Percentiles rank a stretch among this genome's conserved stretches.
Conservation (phyloP, 2,329 filamentous ascomycete species). For the Daldinia sp. region DNA sequence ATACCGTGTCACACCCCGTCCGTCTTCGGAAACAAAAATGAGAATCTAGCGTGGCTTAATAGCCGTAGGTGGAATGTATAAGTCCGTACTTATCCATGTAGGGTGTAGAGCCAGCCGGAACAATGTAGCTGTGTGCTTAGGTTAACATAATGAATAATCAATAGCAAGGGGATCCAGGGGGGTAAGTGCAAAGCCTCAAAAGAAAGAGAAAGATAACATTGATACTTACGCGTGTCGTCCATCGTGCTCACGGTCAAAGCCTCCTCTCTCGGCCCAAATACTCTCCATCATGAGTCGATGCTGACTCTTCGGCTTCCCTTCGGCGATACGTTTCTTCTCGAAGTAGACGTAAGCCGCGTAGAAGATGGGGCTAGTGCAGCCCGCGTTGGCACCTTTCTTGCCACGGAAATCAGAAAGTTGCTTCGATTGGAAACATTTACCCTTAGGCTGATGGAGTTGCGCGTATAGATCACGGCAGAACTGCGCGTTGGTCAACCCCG, state of each 20-base stretch:
- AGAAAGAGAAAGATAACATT: neutral
- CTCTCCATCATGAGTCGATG: conserved; percentile 63
- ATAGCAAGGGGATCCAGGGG: neutral
- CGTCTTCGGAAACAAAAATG: neutral
- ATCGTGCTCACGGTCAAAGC: conserved; percentile 30
- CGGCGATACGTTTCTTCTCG: conserved; percentile 67
- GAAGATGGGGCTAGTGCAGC: conserved; percentile 61
- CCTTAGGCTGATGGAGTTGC: conserved; percentile 52
- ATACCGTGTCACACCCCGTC: neutral
- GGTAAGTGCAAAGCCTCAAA: too few relatives aligned
- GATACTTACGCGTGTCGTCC: conserved; percentile 20
- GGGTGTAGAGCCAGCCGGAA: neutral
- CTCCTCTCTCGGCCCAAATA: conserved; percentile 32
- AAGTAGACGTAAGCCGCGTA: conserved; percentile 70
- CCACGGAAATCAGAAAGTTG: conserved; percentile 62
- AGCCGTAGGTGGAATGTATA: neutral
- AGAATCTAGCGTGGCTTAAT: neutral
- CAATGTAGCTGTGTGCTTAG: neutral
- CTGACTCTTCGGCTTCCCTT: conserved; percentile 64
- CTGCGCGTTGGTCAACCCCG: conserved; percentile 61
- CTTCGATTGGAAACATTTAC: conserved; percentile 51
- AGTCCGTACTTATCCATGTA: conserved; percentile 26
- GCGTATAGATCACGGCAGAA: conserved; percentile 60
- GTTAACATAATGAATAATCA: neutral
- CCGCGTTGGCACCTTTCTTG: conserved; percentile 61